Percentiles rank a stretch among this genome's conserved stretches.
phyloP scores from a whole-genome alignment of 2,329 filamentous ascomycete species.

The Aphanocladium album region DNA sequence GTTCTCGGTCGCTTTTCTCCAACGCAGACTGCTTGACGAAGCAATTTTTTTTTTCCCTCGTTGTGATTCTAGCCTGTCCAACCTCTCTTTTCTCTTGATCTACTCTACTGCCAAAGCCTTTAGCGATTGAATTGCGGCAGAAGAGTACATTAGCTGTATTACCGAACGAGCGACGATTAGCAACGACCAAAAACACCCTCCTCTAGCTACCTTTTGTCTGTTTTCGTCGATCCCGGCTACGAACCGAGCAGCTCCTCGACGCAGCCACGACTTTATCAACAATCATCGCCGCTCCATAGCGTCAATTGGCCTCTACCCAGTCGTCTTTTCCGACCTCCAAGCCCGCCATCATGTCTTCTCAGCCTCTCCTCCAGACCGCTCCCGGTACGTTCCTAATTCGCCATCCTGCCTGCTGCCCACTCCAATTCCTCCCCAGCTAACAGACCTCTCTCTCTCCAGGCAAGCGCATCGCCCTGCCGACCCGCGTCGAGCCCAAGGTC shows the following conservation, averaged over 20 bases:
- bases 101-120: neutral
- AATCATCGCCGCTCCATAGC: neutral
- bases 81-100: neutral
- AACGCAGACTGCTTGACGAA: neutral
- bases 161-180: neutral
- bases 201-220: neutral
- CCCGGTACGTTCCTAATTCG: slow-evolving; percentile 67
- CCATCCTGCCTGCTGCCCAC: neutral
- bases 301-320: neutral
- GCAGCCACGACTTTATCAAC: neutral
- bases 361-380: slow-evolving; percentile 90
- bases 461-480: slow-evolving; percentile 97
- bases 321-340: neutral
- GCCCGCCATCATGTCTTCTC: slow-evolving; percentile 73
- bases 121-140: neutral
- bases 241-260: neutral
- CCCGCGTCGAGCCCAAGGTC: slow-evolving; percentile 97
- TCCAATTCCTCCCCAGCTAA: neutral
- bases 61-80: neutral
- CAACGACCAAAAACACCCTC: too few relatives aligned
- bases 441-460: slow-evolving; percentile 46
- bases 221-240: neutral
- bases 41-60: neutral
- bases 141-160: neutral
- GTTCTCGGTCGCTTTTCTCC: slow-evolving; percentile 1